A percentile compares a stretch with the other conserved stretches of the same genome.
Conservation (phyloP, 2,329 filamentous ascomycete species). For the Aspergillus aculeatus region DNA sequence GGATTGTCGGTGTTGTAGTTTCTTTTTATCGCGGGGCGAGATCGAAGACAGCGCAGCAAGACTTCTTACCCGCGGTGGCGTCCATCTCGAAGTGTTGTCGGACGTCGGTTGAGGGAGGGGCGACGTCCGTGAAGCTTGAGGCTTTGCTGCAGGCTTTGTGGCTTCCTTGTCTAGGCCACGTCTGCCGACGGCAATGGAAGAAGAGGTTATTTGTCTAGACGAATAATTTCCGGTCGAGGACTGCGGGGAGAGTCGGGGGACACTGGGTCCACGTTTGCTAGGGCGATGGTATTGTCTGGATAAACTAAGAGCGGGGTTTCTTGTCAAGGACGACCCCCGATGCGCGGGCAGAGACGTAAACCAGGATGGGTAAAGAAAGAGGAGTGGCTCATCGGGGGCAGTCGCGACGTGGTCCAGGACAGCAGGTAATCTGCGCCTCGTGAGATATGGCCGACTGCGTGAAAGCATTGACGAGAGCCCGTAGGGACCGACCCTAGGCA, state of each 20-base stretch:
- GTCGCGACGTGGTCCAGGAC: constrained; percentile 38
- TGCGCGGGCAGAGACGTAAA: constrained; percentile 29
- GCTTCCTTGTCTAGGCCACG: not conserved
- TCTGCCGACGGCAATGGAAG: not conserved
- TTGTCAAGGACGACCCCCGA: constrained; percentile 19
- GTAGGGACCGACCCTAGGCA: constrained; percentile 16
- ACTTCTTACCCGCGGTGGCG: not conserved
- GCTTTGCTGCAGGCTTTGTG: not conserved
- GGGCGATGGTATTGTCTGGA: not conserved
- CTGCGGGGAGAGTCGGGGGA: not conserved
- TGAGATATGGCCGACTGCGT: constrained; percentile 42
- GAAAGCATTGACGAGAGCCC: constrained; percentile 41
- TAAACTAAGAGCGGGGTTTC: not conserved
- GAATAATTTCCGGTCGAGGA: not conserved
- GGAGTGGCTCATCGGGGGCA: constrained; percentile 43
- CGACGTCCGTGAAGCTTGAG: not conserved
- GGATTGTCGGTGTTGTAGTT: not conserved
- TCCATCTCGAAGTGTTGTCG: not conserved
- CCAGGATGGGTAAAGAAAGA: constrained; percentile 49
- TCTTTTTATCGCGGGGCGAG: not conserved
- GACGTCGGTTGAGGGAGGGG: not conserved
- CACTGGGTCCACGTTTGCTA: not conserved
- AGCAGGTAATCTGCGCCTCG: constrained; percentile 38
- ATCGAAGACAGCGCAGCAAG: not conserved
- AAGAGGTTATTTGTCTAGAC: not conserved